Base-by-base conservation (phyloP, 306 rosid species). In the Rosa persica region DNA sequence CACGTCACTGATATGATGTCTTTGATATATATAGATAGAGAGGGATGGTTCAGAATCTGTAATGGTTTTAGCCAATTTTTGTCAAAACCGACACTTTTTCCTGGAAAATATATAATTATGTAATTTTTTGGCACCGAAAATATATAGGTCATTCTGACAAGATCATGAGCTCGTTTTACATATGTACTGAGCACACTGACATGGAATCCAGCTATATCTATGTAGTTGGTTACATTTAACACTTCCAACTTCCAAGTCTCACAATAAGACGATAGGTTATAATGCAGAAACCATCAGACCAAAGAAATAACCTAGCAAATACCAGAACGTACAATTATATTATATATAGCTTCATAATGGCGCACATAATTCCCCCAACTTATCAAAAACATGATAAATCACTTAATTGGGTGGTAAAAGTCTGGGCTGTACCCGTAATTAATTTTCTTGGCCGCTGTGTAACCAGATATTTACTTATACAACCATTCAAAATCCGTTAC, bases 401-500 rank as follows among this genome's bases (percentile, higher is more conserved):
- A 58, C 36, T 58, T 58, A 12, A 58, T 23, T 58, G 65, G 65
- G 36, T 58, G 65, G 65, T 58, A 58, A 57, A 57, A 58, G 16
- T 23, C 30, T 58, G 23, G 65, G 34, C 67, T 87, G 44, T 78
- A 81, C 13, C 77, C 89, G 72, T 78, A 81, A 2, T 90, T 88
- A 68, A 72, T 87, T 1, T 85, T 83, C 83, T 83, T 87, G 42
- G 76, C 76, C 44, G 86, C 89, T 22, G 1, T 43, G 12, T 48
- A 30, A n/a, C 38, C 86, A 0, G 89, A 13, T 19, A 85, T 81
- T 5, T 88, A 85, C 52, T 75, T 87, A 49, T 88, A 85, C 15
- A 90, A 71, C 91, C 92, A 87, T 34, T 82, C 43, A 81, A 90
- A 68, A 72, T 84, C 81, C 23, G 85, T 78, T 30, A 90, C 25